Evolutionary conservation across 257 asterid species (phyloP).

Genomic region (Haberlea rhodopensis): DNA sequence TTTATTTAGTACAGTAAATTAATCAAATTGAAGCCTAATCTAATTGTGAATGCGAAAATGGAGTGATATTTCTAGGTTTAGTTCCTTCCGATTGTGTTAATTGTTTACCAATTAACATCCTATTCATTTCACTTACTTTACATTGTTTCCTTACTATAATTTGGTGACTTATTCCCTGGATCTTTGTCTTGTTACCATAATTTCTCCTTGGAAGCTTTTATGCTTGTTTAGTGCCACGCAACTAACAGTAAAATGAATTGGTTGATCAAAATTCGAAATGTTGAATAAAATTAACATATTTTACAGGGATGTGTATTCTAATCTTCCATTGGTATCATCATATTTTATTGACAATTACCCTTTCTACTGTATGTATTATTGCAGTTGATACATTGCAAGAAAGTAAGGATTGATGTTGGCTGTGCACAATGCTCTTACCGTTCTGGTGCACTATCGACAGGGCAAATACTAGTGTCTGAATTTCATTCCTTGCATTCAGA

Average conservation of each 20-base stretch:
- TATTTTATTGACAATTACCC: neutral
- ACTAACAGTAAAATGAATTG: conserved; percentile 3
- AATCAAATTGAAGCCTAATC: neutral
- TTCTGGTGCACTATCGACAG: conserved; percentile 84
- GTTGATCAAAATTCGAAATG: neutral
- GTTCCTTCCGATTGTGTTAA: neutral
- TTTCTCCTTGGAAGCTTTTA: neutral
- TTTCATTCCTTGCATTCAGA: conserved; percentile 70
- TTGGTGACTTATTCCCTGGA: neutral
- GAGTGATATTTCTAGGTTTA: neutral
- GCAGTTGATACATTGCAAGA: conserved; percentile 83
- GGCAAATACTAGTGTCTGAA: conserved; percentile 86
- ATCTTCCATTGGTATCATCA: conserved; percentile 2
- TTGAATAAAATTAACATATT: conserved; percentile 10
- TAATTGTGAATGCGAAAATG: neutral
- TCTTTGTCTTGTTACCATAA: neutral
- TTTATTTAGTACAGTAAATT: too few species aligned
- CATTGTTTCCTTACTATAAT: conserved; percentile 5
- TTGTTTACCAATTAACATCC: neutral
- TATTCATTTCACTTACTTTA: conserved; percentile 13
- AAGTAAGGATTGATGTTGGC: conserved; percentile 82
- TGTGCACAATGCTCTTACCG: conserved; percentile 77
- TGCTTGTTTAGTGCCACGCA: conserved; percentile 6
- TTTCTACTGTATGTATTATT: conserved; percentile 23
- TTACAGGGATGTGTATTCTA: conserved; percentile 1